A percentile compares a stretch with the other conserved stretches of the same genome.
Conservation (phyloP, 805 yeast species). For the Geotrichum ghanense region DNA sequence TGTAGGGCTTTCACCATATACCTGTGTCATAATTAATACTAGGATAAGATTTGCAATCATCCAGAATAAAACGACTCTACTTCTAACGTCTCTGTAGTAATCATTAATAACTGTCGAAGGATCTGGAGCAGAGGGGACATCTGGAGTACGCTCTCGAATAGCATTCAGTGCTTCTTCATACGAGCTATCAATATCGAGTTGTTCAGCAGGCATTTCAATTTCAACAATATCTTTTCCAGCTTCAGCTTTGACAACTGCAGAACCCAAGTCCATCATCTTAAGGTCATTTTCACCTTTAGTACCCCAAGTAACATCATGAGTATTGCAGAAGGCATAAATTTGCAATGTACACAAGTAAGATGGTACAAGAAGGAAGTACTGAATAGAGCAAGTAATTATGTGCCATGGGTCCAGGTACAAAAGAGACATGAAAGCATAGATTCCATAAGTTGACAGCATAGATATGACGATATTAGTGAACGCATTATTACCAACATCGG, state of each 20-base stretch:
- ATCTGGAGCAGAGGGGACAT: constrained; percentile 34
- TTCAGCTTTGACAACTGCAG: constrained; percentile 73
- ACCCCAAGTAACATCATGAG: constrained; percentile 99
- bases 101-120: constrained; percentile 44
- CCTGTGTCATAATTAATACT: constrained; percentile 80
- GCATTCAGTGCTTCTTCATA: constrained; percentile 66
- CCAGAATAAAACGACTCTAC: constrained; percentile 95
- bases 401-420: constrained; percentile 68
- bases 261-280: constrained; percentile 53
- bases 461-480: constrained; percentile 65
- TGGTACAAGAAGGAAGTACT: constrained; percentile 82
- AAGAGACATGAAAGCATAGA: constrained; percentile 71
- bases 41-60: constrained; percentile 69
- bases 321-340: constrained; percentile 93
- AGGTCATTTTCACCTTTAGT: constrained; percentile 87
- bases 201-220: constrained; percentile 59
- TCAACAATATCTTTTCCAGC: constrained; percentile 78
- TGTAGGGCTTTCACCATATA: constrained; percentile 57
- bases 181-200: constrained; percentile 68
- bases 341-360: constrained; percentile 87
- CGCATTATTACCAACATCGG: constrained; percentile 32
- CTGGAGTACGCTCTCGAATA: constrained; percentile 57
- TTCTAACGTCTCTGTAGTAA: constrained; percentile 88
- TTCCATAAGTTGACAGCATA: constrained; percentile 80
- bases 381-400: constrained; percentile 32